phyloP scores from a whole-genome alignment of 768 basidiomycete species.

The Harrya chromipes region DNA sequence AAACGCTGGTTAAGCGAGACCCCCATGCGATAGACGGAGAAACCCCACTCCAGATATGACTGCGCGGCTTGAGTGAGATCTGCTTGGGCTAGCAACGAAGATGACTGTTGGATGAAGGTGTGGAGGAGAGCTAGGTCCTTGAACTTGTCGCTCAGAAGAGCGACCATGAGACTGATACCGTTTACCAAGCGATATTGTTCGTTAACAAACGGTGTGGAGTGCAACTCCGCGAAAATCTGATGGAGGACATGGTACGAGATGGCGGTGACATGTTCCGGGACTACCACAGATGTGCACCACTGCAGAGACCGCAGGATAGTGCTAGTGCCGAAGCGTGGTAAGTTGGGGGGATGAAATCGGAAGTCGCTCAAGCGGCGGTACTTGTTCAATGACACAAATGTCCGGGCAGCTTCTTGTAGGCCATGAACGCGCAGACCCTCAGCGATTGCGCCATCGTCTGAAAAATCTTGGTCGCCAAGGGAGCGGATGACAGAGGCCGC shows the following conservation, averaged over 20 bases:
- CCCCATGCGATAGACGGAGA: constrained; percentile 46
- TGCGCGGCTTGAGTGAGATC: constrained; percentile 70
- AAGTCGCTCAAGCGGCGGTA: constrained; percentile 51
- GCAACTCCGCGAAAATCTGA: constrained; percentile 64
- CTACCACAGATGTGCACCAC: constrained; percentile 52
- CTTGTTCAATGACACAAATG: constrained; percentile 50
- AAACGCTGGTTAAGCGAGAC: constrained; percentile 49
- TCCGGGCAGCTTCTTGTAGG: constrained; percentile 36
- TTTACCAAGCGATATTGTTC: constrained; percentile 79
- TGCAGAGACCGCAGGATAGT: constrained; percentile 52
- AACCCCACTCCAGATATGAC: constrained; percentile 77
- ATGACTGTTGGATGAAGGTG: constrained; percentile 63
- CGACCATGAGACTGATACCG: constrained; percentile 69
- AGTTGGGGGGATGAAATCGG: constrained; percentile 58
- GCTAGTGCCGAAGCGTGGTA: constrained; percentile 53
- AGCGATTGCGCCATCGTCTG: constrained; percentile 47
- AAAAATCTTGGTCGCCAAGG: constrained; percentile 66
- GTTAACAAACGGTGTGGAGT: constrained; percentile 70
- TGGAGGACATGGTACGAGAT: constrained; percentile 78
- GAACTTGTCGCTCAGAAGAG: constrained; percentile 56
- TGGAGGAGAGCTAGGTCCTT: constrained; percentile 59
- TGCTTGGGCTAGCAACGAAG: constrained; percentile 59
- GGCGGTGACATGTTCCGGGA: constrained; percentile 45
- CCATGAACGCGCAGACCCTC: constrained; percentile 38
- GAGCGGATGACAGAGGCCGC: constrained; percentile 57